Evolutionary conservation across 345 rosid genomes (phyloP), one percentile per base, ranked within the genome.

Genomic region (Brassica nigra): DNA sequence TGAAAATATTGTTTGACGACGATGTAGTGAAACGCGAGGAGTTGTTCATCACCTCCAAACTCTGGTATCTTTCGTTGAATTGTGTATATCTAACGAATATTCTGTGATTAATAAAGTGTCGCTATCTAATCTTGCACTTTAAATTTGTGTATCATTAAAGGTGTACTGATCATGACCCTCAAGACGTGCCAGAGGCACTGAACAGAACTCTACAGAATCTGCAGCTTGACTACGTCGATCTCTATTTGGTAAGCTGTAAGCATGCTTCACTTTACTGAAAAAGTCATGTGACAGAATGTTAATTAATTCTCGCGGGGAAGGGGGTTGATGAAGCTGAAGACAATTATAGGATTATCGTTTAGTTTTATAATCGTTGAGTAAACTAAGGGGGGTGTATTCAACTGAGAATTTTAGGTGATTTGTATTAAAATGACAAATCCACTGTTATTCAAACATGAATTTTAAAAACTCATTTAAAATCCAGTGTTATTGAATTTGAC

Each of bases 21-120:
- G 84, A 84, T 42, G 86, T 88, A 8, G 92, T 84, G 72, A 90
- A 80, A 54, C 88, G 90, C 4, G 85, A 85, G 47, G 90, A 90
- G 3, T 28, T 90, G 68, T 90, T 88, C 86, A 85, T 90, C 72
- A 87, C 92, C 34, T 88, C 94, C 66, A 88, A 90, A 77, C 89
- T 90, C 61, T 87, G 90, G 91, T 90, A 39, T 77, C 10, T 39
- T 9, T 39, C 10, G 47, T 9, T 39, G 47, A 2, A 39, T 39
- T 47, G 62, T 18, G 23, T 65, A 20, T 63, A 8, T 28, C 12
- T 39, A 42, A 61, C 63, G 54, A 0, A 18, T 29, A 27, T 30
- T 36, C 8, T 27, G 36, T 64, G 11, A 54, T 14, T 7, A 27
- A 6, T 12, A 59, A 6, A 39, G 6, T 47, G 16, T 16, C 31